Evolutionary conservation across 202 grass and related monocot species (phyloP).

Genomic region (Panicum hallii): DNA sequence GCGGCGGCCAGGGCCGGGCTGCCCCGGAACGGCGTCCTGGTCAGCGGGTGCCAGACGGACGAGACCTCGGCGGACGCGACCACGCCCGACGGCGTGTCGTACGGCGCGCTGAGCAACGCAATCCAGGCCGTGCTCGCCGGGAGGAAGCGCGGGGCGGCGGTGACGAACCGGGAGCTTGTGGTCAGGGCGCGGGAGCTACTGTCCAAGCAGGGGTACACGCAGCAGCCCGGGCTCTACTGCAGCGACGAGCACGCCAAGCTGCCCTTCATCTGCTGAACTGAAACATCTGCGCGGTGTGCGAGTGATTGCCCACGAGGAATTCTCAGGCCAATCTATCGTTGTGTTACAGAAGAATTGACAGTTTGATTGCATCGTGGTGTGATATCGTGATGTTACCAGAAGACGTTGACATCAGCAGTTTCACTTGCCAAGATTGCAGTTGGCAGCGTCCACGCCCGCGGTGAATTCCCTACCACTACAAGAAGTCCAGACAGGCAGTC

Average conservation of each 20-base stretch:
- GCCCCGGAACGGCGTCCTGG: constrained; percentile 63
- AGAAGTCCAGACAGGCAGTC: not conserved
- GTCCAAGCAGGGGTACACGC: constrained; percentile 62
- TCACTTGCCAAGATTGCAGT: not conserved
- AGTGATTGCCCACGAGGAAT: not conserved
- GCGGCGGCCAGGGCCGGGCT: not conserved
- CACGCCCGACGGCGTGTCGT: constrained; percentile 57
- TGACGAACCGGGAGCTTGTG: constrained; percentile 66
- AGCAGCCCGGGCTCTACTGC: constrained; percentile 86
- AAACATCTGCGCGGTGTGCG: not conserved
- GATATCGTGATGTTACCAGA: not conserved
- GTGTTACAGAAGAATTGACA: too few relatives aligned
- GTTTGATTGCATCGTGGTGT: not conserved
- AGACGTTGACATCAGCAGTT: not conserved
- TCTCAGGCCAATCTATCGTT: not conserved
- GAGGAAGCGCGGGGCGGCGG: constrained; percentile 4
- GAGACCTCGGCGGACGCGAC: constrained; percentile 84
- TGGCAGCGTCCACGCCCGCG: not conserved
- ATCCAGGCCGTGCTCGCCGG: constrained; percentile 65
- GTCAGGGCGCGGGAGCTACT: constrained; percentile 59
- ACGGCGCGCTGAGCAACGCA: constrained; percentile 82
- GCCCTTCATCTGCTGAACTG: constrained; percentile 68
- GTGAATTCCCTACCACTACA: not conserved
- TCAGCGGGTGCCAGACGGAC: constrained; percentile 92
- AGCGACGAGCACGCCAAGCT: constrained; percentile 60